phyloP scores from a whole-genome alignment of 441 rosid genomes.

The Adansonia gregorii region DNA sequence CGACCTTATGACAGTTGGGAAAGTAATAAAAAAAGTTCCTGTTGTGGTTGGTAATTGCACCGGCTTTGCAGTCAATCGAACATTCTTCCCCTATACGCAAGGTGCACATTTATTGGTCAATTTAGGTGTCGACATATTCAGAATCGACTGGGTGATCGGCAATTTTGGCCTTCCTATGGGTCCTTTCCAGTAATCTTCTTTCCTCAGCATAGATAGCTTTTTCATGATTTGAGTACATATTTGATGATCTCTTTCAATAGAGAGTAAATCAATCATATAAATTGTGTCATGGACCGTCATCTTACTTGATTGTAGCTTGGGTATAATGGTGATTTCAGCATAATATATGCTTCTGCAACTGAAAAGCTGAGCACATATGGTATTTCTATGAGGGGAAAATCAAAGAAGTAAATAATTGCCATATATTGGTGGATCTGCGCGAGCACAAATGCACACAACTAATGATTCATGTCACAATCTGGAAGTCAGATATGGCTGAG shows the following conservation, averaged over 20 bases:
- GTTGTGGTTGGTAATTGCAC: constrained; percentile 96
- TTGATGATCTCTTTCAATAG: neutral
- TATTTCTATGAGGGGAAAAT: neutral
- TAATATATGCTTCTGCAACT: neutral
- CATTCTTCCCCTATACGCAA: constrained; percentile 90
- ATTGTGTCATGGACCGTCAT: neutral
- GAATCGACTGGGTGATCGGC: constrained; percentile 74
- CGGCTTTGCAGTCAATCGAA: constrained; percentile 93
- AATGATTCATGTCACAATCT: neutral
- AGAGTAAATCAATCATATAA: neutral
- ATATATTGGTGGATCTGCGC: neutral
- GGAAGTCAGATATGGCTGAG: neutral
- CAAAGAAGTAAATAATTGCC: neutral
- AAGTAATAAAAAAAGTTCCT: constrained; percentile 84
- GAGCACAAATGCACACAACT: neutral
- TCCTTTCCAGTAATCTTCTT: constrained; percentile 82
- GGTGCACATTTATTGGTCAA: constrained; percentile 66
- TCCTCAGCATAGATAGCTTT: constrained; percentile 27
- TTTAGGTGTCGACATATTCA: constrained; percentile 89
- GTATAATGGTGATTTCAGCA: neutral
- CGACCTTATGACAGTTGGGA: constrained; percentile 88
- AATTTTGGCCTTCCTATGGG: constrained; percentile 92
- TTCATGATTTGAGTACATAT: constrained; percentile 13
- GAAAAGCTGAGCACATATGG: neutral
- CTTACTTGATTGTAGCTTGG: constrained; percentile 15